Conservation (phyloP, 169 alveolate genomes). For the Eimeria maxima region DNA sequence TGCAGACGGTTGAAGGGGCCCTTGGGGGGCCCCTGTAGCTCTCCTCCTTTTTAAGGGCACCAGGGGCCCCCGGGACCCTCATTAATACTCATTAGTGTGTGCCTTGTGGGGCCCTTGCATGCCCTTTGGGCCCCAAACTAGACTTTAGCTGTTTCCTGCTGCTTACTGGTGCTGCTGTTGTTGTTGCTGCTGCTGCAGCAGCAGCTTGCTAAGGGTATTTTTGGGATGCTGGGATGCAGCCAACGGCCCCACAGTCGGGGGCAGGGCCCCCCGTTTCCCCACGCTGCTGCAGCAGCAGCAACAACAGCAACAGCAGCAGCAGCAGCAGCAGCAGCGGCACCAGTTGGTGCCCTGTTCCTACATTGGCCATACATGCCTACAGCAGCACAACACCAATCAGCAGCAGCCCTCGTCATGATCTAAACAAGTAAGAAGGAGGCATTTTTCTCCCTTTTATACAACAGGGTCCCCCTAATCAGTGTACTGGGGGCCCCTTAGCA, state of each 20-base stretch:
- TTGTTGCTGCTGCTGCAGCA: background rate
- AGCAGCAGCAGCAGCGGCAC: too few relatives aligned
- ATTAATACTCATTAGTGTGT: background rate
- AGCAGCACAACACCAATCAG: background rate
- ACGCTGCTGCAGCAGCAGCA: background rate
- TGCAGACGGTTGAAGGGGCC: background rate
- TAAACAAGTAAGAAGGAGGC: background rate
- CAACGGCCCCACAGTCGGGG: background rate
- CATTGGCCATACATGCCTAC: background rate
- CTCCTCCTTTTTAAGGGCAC: background rate
- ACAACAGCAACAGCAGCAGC: background rate
- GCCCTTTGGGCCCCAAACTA: too few relatives aligned
- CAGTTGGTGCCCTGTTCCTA: background rate
- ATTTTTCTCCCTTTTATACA: background rate
- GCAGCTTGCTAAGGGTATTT: background rate
- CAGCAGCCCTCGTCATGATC: slow-evolving; percentile 17
- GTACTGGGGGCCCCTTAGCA: background rate
- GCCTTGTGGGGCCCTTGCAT: background rate
- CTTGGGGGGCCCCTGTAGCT: background rate
- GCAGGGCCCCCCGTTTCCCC: background rate
- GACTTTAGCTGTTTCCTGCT: background rate
- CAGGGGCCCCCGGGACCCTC: background rate
- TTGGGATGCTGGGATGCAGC: background rate
- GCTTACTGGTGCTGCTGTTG: background rate
- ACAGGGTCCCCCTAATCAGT: background rate